Evolutionary conservation across 2,329 filamentous ascomycete species (phyloP).

Genomic region (Botrytis cinerea): DNA sequence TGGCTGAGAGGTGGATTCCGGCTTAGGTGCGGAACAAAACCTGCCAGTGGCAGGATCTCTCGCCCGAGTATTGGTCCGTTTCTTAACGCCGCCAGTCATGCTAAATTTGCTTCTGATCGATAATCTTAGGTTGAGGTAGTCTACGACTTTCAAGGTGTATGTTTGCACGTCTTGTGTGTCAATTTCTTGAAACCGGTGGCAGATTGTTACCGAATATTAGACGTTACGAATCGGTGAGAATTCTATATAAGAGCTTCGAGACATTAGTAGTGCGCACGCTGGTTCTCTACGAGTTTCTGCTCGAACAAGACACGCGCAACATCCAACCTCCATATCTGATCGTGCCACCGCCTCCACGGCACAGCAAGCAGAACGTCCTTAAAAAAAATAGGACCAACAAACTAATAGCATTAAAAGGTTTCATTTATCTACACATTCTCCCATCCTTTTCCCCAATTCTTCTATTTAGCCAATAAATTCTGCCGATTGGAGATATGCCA

Average conservation of each 20-base stretch:
- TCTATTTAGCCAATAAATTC: not conserved
- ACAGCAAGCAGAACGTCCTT: not conserved
- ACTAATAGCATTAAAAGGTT: not conserved
- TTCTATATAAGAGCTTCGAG: not conserved
- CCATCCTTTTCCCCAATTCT: not conserved
- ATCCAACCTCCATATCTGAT: not conserved
- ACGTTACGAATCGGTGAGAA: not conserved
- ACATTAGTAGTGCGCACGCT: not conserved
- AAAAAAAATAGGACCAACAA: not conserved
- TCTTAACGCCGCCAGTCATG: not conserved
- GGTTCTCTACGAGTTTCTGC: not conserved
- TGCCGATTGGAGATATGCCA: slow-evolving; percentile 19
- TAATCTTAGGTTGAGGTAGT: not conserved
- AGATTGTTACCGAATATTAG: not conserved
- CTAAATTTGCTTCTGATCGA: not conserved
- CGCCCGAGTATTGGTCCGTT: accelerated
- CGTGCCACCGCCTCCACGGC: not conserved
- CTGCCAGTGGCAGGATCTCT: not conserved
- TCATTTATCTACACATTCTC: not conserved
- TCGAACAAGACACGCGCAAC: not conserved
- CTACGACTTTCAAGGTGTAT: not conserved
- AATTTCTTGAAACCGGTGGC: not conserved
- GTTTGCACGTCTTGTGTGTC: not conserved
- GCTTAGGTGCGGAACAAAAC: not conserved
- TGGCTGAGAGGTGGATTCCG: not conserved